These are phyloP conservation scores for Cordia subcordata DNA, from an alignment of 257 asterid genomes.

Conservation along the genomic window DNA sequence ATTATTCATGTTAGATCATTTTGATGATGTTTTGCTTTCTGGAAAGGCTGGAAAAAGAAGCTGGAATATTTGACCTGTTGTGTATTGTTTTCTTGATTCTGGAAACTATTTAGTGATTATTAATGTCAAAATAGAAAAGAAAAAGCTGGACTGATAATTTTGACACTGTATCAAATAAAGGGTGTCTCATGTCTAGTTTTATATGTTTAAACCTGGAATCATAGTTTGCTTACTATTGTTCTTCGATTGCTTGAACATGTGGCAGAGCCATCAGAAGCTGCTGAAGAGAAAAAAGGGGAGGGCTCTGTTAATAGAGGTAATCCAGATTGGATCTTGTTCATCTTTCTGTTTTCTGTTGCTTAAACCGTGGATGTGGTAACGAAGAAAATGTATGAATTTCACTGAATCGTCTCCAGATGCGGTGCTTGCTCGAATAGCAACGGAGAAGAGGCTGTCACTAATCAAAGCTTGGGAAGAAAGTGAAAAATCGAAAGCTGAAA, in stretches of 20 bases:
- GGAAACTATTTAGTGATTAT: not conserved
- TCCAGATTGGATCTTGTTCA: not conserved
- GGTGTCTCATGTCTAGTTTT: too few relatives aligned
- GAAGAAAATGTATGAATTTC: slow-evolving; percentile 5
- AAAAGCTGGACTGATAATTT: too few relatives aligned
- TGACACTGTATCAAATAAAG: too few relatives aligned
- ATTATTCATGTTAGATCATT: not conserved
- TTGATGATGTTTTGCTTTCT: not conserved
- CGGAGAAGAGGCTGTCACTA: slow-evolving; percentile 74
- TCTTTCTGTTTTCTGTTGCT: not conserved
- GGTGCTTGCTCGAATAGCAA: slow-evolving; percentile 72
- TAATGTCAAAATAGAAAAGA: too few relatives aligned
- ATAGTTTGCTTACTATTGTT: not conserved
- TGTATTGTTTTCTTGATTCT: not conserved
- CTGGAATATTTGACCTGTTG: not conserved
- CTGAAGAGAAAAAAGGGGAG: slow-evolving; percentile 64
- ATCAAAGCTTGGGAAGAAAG: slow-evolving; percentile 98
- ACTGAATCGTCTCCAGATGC: slow-evolving; percentile 45
- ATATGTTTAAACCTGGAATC: too few relatives aligned
- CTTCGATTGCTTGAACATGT: slow-evolving; percentile 4
- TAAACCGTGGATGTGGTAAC: not conserved
- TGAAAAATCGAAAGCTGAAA: slow-evolving; percentile 85
- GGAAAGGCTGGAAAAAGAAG: not conserved
- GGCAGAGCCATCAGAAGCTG: slow-evolving; percentile 48
- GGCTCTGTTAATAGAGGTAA: slow-evolving; percentile 89